Conservation (phyloP, 441 rosid species). For the Flueggea neowawraea region DNA sequence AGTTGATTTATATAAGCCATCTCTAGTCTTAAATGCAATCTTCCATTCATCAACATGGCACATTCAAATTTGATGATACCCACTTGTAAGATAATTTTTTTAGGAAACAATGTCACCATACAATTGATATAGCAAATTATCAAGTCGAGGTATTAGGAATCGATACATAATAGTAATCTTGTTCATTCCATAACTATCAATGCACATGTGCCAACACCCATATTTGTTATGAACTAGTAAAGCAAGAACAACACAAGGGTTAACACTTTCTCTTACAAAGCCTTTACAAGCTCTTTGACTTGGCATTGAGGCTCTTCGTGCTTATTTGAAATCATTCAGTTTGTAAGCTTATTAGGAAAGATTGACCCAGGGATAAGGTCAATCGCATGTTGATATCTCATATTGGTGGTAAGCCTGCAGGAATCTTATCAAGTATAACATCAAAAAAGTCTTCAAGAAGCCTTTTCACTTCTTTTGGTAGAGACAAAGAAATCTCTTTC, state of each 20-base stretch:
- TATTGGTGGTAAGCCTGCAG: not conserved
- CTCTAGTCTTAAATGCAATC: not conserved
- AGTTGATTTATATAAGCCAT: not conserved
- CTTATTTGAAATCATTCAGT: not conserved
- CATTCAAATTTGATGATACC: not conserved
- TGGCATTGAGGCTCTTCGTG: not conserved
- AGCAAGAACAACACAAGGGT: not conserved
- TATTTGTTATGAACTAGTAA: constrained; percentile 1
- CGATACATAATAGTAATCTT: constrained; percentile 7
- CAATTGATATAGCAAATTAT: not conserved
- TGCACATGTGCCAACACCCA: not conserved
- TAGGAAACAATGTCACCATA: not conserved
- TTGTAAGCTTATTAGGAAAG: not conserved
- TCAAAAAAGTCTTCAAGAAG: not conserved
- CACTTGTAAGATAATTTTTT: not conserved
- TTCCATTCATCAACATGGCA: constrained; percentile 1
- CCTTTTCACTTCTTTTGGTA: too few relatives aligned
- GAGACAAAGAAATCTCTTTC: not conserved
- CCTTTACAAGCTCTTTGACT: not conserved
- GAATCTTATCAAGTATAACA: not conserved
- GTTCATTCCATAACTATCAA: not conserved
- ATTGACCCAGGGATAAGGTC: not conserved
- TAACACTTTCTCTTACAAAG: not conserved
- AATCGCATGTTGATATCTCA: constrained; percentile 4
- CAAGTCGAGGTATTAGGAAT: too few relatives aligned